Base-by-base conservation (phyloP, 768 basidiomycete species). In the Leucocoprinus birnbaumii region DNA sequence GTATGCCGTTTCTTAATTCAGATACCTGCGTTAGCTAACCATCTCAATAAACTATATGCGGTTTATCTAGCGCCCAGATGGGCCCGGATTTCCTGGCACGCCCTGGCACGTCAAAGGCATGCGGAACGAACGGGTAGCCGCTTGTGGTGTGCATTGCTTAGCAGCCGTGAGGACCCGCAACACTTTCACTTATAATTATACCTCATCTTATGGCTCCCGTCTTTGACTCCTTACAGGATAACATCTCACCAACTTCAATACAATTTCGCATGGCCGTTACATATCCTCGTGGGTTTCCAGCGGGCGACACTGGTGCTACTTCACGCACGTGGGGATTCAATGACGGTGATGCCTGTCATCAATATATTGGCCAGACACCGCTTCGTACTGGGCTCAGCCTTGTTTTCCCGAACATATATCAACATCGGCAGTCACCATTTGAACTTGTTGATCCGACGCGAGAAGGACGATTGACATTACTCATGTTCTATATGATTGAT, bases 331-430 rank as follows among this genome's bases (percentile, higher is more conserved):
- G 80, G 80, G 81, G 80, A 9, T 59, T 84, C 8, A 65, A 63
- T 18, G 67, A 78, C 50, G 73, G 73, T 2, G 76, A 78, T 54
- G 65, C 76, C 1, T 77, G 76, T 56, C 74, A 78, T 53, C 80
- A 85, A 63, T 67, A 75, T 58, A 65, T 80, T 35, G 78, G 78
- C 16, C 59, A 68, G 18, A 68, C 75, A 13, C 66, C 69, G 2
- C 64, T 80, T 18, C 63, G 57, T 1, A 47, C 60, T 14, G 76
- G 74, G 5, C 65, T 79, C 31, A 69, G 66, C 34, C 60, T 83
- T 37, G 73, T 73, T 37, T 83, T 80, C 57, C 83, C 83, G 14
- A 84, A 84, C 62, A 75, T 82, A 40, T 83, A 81, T 64, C 83
- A 84, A 60, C 70, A 80, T 52, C 63, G 64, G 8, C 68, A 74